Conservation (phyloP, 75 land plant genomes). For the Azolla pinnata region DNA sequence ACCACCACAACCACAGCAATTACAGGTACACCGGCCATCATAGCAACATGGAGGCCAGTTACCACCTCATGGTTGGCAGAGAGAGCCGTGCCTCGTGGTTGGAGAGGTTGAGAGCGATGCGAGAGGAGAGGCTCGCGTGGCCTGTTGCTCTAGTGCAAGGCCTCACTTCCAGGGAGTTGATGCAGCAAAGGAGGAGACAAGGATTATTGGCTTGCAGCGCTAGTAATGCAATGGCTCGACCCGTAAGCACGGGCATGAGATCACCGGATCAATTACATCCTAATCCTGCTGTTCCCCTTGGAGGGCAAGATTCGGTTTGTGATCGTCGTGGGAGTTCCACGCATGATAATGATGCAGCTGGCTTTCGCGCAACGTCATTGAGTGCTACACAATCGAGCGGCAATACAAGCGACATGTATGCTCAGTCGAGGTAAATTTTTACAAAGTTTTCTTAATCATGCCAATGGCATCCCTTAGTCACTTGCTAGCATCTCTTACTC, state of each 20-base stretch:
- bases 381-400: background rate
- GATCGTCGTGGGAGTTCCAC: background rate
- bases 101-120: slow-evolving; percentile 4
- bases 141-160: slow-evolving; percentile 4
- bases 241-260: too few relatives aligned
- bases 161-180: slow-evolving; percentile 3
- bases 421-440: background rate
- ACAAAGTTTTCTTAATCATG: background rate
- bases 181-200: slow-evolving; percentile 4
- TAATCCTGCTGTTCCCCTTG: too few relatives aligned
- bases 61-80: background rate
- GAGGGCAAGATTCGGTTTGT: background rate
- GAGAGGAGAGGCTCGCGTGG: slow-evolving; percentile 4
- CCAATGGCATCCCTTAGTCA: too few relatives aligned
- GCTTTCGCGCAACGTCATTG: background rate
- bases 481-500: too few relatives aligned
- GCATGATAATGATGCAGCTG: background rate
- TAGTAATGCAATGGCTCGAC: too few relatives aligned
- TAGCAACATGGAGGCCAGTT: background rate
- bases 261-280: too few relatives aligned
- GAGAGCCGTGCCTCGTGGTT: slow-evolving; percentile 5
- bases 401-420: background rate
- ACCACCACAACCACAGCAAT: background rate
- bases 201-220: background rate
- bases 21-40: background rate